Evolutionary conservation across 768 basidiomycete species (phyloP), one percentile per base, ranked within the genome.

Genomic region (Kondoa malvinella): DNA sequence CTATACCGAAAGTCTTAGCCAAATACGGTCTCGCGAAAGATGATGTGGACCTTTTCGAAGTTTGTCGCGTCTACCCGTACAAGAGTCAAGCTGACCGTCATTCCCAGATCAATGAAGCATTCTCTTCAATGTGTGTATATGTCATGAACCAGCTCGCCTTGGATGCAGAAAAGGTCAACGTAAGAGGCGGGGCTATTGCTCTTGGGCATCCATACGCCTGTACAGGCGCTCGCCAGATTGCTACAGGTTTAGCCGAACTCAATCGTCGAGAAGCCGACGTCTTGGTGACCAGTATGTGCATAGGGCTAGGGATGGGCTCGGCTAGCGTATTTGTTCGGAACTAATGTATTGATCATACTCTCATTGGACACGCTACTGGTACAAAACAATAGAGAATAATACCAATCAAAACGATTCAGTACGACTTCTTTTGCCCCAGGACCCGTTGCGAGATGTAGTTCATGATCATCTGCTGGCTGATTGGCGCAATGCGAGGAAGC

Each of bases 141-240:
- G 83, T 82, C 63, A 77, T 88, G 34, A 84, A 85, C 71, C 75
- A 82, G 67, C 83, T 91, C 25, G 81, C 80, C 16, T 79, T 92
- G 29, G 80, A 83, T 68, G 76, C 76, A 17, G 79, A 80, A 65
- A 83, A 87, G 80, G 84, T 89, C 25, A 92, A 92, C 73, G 87
- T 89, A 30, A 90, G 91, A 69, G 90, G 91, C 17, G 91, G 91
- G 1, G 89, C 89, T 0, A 92, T 92, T 73, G 89, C 88, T 26
- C 80, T 90, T 56, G 87, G 76, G 2, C 2, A 33, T 32, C 50
- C 30, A 29, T 59, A 34, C 40, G 67, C 60, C 69, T 85, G 85
- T 74, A 89, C 89, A n/a, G 90, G 90, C 66, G 84, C 83, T 26
- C 82, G 90, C 40, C 90, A 89, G 75, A 79, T 92, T 56, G 90